A percentile compares a stretch with the other conserved stretches of the same genome.
Evolutionary conservation across 2,329 filamentous ascomycete species (phyloP).

Genomic region (Dactylellina sp.): DNA sequence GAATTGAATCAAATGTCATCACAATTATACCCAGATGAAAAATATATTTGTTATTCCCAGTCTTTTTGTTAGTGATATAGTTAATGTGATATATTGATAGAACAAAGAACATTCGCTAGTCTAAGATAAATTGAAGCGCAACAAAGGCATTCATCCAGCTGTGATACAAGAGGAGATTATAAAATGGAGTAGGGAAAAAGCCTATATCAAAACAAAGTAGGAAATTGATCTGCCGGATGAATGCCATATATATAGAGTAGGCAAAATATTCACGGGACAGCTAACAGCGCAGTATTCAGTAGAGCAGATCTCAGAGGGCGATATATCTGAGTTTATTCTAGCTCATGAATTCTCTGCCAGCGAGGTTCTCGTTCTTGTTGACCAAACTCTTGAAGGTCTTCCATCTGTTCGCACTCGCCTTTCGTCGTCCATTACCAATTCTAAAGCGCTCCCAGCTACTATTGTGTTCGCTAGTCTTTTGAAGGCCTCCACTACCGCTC

Average conservation of each 20-base stretch:
- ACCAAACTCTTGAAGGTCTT: conserved; percentile 23
- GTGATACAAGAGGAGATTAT: background rate
- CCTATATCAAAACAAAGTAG: conserved; percentile 1
- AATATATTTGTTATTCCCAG: background rate
- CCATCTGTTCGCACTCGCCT: conserved; percentile 21
- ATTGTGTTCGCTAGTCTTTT: conserved; percentile 13
- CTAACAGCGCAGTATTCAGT: background rate
- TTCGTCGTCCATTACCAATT: conserved; percentile 4
- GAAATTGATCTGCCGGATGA: background rate
- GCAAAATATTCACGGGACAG: background rate
- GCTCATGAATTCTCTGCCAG: conserved; percentile 9
- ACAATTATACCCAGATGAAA: background rate
- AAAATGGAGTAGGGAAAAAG: background rate
- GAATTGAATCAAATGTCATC: no score
- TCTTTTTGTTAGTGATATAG: no score
- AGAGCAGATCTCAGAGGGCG: no score
- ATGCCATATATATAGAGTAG: conserved; percentile 7
- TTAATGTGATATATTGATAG: background rate
- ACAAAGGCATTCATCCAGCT: background rate
- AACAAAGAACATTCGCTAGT: conserved; percentile 31
- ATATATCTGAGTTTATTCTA: background rate
- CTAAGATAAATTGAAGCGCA: conserved; percentile 26
- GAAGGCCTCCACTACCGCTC: conserved; percentile 19
- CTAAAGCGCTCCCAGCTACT: conserved; percentile 18
- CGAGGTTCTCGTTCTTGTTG: background rate